A percentile compares a stretch with the other conserved stretches of the same genome.
phyloP scores from a whole-genome alignment of 2,329 filamentous ascomycete genomes.

The Paramyrothecium roridum region DNA sequence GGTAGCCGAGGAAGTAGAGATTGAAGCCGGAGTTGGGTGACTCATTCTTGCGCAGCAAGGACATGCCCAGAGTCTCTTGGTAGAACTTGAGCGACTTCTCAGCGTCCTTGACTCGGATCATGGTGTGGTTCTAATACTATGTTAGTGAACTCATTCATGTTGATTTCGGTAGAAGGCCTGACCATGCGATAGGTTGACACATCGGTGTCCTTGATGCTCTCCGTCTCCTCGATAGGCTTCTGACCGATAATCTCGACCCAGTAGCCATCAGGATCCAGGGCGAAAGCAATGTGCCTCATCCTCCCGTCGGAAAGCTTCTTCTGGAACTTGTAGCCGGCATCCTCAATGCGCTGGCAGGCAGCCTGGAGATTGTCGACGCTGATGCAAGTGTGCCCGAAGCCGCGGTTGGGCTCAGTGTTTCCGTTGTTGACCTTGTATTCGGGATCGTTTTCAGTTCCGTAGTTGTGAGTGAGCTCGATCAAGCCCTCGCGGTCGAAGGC shows the following conservation, averaged over 20 bases:
- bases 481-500: slow-evolving; percentile 82
- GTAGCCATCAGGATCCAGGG: slow-evolving; percentile 81
- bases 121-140: slow-evolving; percentile 71
- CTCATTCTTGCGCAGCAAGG: slow-evolving; percentile 69
- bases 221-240: slow-evolving; percentile 68
- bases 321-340: slow-evolving; percentile 89
- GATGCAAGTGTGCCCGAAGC: slow-evolving; percentile 85
- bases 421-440: slow-evolving; percentile 82
- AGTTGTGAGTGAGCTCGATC: slow-evolving; percentile 80
- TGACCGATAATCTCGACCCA: slow-evolving; percentile 83
- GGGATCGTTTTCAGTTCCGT: slow-evolving; percentile 84
- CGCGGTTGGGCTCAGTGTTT: slow-evolving; percentile 82
- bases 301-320: slow-evolving; percentile 89
- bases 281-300: slow-evolving; percentile 88
- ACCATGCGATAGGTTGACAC: slow-evolving; percentile 70
- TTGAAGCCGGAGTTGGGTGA: slow-evolving; percentile 73
- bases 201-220: slow-evolving; percentile 70
- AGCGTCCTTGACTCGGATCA: slow-evolving; percentile 87
- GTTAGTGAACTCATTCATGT: not conserved
- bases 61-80: slow-evolving; percentile 87
- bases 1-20: slow-evolving; percentile 89
- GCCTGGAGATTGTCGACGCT: slow-evolving; percentile 81
- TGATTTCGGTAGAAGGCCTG: slow-evolving; percentile 5
- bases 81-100: slow-evolving; percentile 76
- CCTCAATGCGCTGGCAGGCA: slow-evolving; percentile 84